Conservation (phyloP, 768 basidiomycete species). For the Psilocybe cubensis region DNA sequence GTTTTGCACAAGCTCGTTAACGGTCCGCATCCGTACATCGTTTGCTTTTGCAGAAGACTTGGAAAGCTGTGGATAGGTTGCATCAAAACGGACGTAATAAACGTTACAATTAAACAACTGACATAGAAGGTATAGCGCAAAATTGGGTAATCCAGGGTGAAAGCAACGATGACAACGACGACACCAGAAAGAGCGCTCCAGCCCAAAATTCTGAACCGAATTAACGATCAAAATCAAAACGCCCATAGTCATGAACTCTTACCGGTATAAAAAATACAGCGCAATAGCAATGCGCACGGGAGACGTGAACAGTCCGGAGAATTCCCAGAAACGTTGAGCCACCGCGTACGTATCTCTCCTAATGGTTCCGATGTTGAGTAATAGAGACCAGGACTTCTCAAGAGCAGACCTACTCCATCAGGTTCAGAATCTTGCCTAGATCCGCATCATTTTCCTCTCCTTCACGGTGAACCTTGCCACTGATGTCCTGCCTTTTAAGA, state of each 20-base stretch:
- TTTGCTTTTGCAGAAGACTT: conserved; percentile 62
- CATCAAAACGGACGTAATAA: neutral
- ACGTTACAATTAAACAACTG: conserved; percentile 20
- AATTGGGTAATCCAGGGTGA: conserved; percentile 67
- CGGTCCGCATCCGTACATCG: conserved; percentile 69
- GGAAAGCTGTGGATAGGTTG: conserved; percentile 46
- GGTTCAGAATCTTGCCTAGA: conserved; percentile 72
- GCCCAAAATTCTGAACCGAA: conserved; percentile 60
- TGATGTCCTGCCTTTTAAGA: conserved; percentile 60
- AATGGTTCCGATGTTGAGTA: conserved; percentile 3
- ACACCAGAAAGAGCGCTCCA: conserved; percentile 80
- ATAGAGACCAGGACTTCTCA: neutral
- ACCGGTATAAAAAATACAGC: conserved; percentile 74
- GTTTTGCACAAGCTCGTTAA: conserved; percentile 79
- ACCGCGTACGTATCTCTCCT: conserved; percentile 77
- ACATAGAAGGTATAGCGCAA: conserved; percentile 69
- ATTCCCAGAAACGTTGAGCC: conserved; percentile 74
- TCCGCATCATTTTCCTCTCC: conserved; percentile 51
- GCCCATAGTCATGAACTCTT: conserved; percentile 3
- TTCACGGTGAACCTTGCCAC: conserved; percentile 44
- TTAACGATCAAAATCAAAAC: neutral
- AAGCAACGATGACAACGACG: conserved; percentile 62
- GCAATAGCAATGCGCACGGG: conserved; percentile 71
- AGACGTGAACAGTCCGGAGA: conserved; percentile 63
- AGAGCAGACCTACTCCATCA: conserved; percentile 65